Base-by-base conservation (phyloP, 805 yeast genomes). In the Tetrapisispora iriomotensis region DNA sequence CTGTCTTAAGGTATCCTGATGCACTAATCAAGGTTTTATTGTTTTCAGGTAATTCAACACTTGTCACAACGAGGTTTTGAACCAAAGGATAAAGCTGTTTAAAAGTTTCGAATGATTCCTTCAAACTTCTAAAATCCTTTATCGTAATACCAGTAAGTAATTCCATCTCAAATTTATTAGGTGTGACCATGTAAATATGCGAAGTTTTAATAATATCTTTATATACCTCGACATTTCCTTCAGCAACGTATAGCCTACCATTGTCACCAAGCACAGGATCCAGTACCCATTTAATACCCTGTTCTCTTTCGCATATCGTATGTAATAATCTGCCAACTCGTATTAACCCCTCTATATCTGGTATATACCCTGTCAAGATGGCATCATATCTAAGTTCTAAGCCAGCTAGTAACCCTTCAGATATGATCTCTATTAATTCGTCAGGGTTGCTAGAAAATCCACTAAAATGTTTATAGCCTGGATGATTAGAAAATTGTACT, bases 241-340 rank as follows among this genome's bases (percentile, higher is more conserved):
- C 71, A 42, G 70, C 70, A 1, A 90, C 95, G 56, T 90, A 90
- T 3, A 87, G 60, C 41, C 66, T 70, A 1, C 95, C 96, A 49
- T 85, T 80, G 54, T 90, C 97, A 10, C 97, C 97, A 56, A 90
- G 62, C 1, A 90, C 92, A 1, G 97, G 97, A 57, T 90, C 97
- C 36, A 90, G 56, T 4, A 88, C 68, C 78, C 90, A 77, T 14
- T 72, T 60, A 0, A 72, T 34, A 26, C 48, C 29, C 36, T 53
- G 45, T 37, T 50, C 53, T 34, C 38, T 37, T 31, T 48, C 53
- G 35, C 62, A 62, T 36, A 63, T 57, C 43, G 38, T 43, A 12
- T 43, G 46, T 25, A 70, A 65, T 2, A 77, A 54, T 12, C 66
- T 54, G 29, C 68, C 69, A 0, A 84, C 69, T 0, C 69, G 67